phyloP scores from a whole-genome alignment of 1,284 basidiomycete genomes.

The Marasmius tenuissimus region DNA sequence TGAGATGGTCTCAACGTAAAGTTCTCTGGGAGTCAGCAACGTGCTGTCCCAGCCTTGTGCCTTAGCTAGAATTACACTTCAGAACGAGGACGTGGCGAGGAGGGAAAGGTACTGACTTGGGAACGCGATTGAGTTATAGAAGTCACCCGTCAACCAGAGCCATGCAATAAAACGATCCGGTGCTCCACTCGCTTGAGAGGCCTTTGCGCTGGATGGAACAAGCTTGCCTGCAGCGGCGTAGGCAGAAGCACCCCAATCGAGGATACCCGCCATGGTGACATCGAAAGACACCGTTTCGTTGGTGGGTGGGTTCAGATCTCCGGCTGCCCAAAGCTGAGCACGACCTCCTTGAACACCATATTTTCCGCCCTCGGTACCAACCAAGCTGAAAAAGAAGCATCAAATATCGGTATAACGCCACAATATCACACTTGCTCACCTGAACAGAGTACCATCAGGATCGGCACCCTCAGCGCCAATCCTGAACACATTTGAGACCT shows the following conservation, averaged over 20 bases:
- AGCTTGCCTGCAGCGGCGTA: not conserved
- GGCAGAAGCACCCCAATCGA: not conserved
- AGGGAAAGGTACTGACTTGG: not conserved
- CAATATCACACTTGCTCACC: not conserved
- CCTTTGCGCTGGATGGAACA: not conserved
- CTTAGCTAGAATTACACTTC: not conserved
- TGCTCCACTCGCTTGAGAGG: not conserved
- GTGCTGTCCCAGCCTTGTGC: not conserved
- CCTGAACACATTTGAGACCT: not conserved
- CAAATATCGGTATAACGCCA: not conserved
- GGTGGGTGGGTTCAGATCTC: not conserved
- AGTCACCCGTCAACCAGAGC: not conserved
- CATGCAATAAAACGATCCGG: not conserved
- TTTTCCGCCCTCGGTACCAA: not conserved
- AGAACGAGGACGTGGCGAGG: not conserved
- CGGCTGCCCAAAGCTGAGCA: not conserved
- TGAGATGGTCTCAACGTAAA: not conserved
- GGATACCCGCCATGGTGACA: not conserved
- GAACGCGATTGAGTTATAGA: not conserved
- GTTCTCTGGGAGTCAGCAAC: not conserved
- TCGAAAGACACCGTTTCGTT: not conserved
- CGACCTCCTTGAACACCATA: not conserved
- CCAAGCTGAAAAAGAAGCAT: not conserved
- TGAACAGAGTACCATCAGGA: not conserved
- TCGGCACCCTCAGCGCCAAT: not conserved